These are phyloP conservation scores for Papilionanthe hybrid DNA, from an alignment of 116 monocot genomes.

Conservation along the genomic window DNA sequence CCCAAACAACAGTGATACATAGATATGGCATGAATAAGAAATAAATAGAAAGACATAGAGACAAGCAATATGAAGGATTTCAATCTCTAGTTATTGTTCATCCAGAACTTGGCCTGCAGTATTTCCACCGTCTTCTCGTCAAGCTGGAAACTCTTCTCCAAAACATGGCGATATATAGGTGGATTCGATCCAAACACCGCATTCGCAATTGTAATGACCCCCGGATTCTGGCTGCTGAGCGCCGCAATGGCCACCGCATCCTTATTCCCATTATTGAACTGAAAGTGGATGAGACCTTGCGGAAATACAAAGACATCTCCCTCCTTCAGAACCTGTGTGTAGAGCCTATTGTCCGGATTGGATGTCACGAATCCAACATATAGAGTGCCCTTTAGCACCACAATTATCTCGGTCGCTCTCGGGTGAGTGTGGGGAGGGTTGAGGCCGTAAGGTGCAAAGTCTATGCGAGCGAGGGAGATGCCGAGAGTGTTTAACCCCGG, in stretches of 20 bases:
- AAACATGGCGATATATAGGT: conserved; percentile 26
- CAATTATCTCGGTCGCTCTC: conserved; percentile 18
- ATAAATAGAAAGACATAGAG: too few species aligned
- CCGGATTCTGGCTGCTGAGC: conserved; percentile 20
- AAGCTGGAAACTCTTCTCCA: conserved; percentile 38
- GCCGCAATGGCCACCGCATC: conserved; percentile 9
- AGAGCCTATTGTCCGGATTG: conserved; percentile 24
- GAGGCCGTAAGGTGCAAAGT: conserved; percentile 18
- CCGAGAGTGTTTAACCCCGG: conserved; percentile 58
- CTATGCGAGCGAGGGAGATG: conserved; percentile 32
- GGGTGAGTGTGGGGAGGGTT: conserved; percentile 37
- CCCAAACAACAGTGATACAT: too few species aligned
- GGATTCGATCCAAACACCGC: conserved; percentile 34
- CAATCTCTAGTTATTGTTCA: neutral
- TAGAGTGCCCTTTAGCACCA: conserved; percentile 14
- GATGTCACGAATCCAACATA: conserved; percentile 25
- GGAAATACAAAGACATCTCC: conserved; percentile 23
- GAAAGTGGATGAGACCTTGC: conserved; percentile 27
- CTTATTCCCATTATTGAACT: conserved; percentile 5
- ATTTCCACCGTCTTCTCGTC: conserved; percentile 27
- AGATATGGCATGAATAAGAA: too few species aligned
- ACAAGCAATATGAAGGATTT: too few species aligned
- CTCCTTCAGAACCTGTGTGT: conserved; percentile 10
- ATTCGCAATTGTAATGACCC: conserved; percentile 15
- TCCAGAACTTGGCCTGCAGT: conserved; percentile 30